A percentile compares a stretch with the other conserved stretches of the same genome.
These are phyloP conservation scores for Aspergillus brasiliensis DNA, from an alignment of 2,329 filamentous ascomycete genomes.

Conservation along the genomic window DNA sequence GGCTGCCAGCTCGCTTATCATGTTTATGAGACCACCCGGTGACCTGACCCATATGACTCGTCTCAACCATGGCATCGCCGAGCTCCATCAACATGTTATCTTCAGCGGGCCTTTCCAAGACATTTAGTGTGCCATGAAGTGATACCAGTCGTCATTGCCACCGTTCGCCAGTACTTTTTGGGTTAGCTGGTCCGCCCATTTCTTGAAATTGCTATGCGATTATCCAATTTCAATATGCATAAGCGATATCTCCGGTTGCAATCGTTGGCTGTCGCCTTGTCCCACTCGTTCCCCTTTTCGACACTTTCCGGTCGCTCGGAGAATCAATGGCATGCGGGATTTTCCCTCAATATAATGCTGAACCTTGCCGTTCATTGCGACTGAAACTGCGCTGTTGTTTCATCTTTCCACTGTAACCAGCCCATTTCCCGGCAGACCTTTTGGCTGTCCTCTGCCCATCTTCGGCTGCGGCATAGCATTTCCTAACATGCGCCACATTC, in stretches of 20 bases:
- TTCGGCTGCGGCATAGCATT: background rate
- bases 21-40: background rate
- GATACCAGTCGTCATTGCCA: background rate
- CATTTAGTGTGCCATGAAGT: background rate
- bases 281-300: slow-evolving; percentile 8
- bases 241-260: background rate
- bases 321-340: background rate
- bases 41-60: background rate
- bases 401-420: background rate
- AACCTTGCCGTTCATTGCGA: background rate
- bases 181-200: background rate
- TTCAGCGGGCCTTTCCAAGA: background rate
- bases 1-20: background rate
- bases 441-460: background rate
- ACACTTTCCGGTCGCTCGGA: background rate
- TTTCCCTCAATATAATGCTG: slow-evolving; percentile 1
- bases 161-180: background rate
- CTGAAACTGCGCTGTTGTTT: slow-evolving; percentile 5
- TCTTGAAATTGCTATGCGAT: background rate
- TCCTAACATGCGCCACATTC: background rate
- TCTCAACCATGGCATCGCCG: background rate
- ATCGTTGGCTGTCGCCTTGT: slow-evolving; percentile 3
- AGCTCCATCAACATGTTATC: background rate
- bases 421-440: background rate
- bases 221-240: background rate